Evolutionary conservation across 176 grass and related monocot genomes (phyloP).

Genomic region (Hordeum marinum): DNA sequence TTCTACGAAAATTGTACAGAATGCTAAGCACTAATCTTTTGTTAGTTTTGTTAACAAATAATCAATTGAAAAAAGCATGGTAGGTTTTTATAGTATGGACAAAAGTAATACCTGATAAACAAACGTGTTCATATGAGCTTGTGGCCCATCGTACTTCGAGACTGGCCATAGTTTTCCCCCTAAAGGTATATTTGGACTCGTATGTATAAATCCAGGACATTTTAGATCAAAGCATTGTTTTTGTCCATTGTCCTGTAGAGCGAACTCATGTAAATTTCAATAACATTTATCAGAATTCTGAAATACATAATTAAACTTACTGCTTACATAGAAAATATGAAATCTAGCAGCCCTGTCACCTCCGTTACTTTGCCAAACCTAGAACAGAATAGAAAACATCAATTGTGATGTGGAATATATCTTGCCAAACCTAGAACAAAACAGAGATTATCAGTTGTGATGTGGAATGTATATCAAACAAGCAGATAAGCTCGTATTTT

Average conservation of each 20-base stretch:
- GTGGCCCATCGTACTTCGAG: neutral
- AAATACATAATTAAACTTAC: neutral
- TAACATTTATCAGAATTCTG: neutral
- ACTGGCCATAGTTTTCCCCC: neutral
- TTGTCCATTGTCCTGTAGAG: neutral
- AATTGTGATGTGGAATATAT: neutral
- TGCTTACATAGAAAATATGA: constrained; percentile 6
- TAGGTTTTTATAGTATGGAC: neutral
- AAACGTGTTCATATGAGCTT: neutral
- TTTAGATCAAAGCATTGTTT: neutral
- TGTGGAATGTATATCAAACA: neutral
- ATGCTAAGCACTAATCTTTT: neutral
- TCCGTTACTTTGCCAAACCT: neutral
- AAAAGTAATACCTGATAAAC: neutral
- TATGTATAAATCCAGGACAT: constrained; percentile 1
- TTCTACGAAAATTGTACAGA: neutral
- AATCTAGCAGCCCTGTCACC: neutral
- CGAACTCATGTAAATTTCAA: neutral
- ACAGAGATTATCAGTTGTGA: neutral
- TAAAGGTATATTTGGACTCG: neutral
- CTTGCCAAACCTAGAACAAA: neutral
- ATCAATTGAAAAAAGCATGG: neutral
- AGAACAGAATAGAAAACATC: neutral
- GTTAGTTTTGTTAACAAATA: neutral
- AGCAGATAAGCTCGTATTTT: neutral